phyloP scores from a whole-genome alignment of 768 basidiomycete genomes.

The Russula foetens region DNA sequence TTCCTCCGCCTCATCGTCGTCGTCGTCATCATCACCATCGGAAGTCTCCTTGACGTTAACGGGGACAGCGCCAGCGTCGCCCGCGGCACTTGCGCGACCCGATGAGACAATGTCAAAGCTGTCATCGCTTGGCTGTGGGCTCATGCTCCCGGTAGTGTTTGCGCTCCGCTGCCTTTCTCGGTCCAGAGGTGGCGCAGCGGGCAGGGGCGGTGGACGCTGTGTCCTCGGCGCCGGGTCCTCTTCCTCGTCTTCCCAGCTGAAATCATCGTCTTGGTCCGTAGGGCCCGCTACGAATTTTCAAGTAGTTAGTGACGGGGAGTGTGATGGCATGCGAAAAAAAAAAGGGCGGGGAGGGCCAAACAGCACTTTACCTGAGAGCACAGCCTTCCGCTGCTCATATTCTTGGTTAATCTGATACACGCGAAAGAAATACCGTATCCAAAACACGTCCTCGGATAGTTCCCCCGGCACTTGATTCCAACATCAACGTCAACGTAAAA shows the following conservation, averaged over 20 bases:
- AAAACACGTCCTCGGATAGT: constrained; percentile 61
- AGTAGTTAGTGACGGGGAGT: background rate
- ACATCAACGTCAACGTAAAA: background rate
- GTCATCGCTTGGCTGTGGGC: constrained; percentile 28
- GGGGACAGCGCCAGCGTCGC: background rate
- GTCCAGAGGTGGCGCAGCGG: background rate
- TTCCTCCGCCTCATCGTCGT: background rate
- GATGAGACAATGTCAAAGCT: constrained; percentile 33
- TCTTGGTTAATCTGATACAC: constrained; percentile 73
- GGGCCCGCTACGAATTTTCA: constrained; percentile 34
- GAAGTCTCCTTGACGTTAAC: background rate
- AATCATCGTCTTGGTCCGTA: constrained; percentile 71
- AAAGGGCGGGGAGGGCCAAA: no score
- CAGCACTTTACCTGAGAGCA: constrained; percentile 57
- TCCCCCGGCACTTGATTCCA: constrained; percentile 52
- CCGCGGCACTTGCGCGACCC: constrained; percentile 23
- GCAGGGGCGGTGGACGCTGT: background rate
- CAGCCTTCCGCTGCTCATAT: constrained; percentile 67
- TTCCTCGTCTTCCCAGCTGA: constrained; percentile 91
- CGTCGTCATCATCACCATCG: constrained; percentile 7
- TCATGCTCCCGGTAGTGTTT: constrained; percentile 20
- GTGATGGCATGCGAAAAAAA: background rate
- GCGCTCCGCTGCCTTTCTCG: constrained; percentile 5
- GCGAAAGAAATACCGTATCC: constrained; percentile 88
- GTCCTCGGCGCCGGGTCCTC: constrained; percentile 39